phyloP scores from a whole-genome alignment of 1,284 basidiomycete species.

The Heterobasidion parviporum region DNA sequence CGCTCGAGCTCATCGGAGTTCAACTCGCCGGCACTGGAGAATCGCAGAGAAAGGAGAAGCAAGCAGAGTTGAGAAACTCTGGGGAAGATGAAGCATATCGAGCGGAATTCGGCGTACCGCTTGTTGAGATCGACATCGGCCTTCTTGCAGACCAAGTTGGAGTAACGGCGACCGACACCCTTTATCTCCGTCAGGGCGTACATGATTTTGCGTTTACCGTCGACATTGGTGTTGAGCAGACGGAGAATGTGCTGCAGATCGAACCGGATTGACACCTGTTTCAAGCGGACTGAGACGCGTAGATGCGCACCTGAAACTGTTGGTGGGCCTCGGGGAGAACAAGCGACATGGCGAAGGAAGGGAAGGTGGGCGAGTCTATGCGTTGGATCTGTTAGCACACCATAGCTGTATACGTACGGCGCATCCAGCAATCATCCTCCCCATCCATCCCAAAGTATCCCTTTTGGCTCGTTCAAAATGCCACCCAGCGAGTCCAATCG shows the following conservation, averaged over 20 bases:
- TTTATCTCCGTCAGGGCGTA: conserved; percentile 98
- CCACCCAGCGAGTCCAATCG: not conserved
- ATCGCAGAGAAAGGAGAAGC: not conserved
- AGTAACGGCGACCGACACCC: conserved; percentile 98
- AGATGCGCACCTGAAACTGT: conserved; percentile 75
- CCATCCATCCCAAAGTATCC: conserved; percentile 12
- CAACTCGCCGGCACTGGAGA: conserved; percentile 78
- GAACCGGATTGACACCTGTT: not conserved
- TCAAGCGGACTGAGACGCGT: not conserved
- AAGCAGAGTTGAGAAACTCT: not conserved
- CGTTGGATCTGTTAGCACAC: not conserved
- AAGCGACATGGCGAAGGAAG: conserved; percentile 69
- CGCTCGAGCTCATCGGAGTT: conserved; percentile 98
- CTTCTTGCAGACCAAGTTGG: conserved; percentile 99
- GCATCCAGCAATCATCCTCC: conserved; percentile 3
- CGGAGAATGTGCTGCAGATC: conserved; percentile 83
- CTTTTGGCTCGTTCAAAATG: not conserved
- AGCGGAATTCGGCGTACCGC: conserved; percentile 57
- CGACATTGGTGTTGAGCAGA: conserved; percentile 99
- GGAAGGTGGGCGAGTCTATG: not conserved
- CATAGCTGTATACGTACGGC: not conserved
- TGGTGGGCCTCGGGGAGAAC: conserved; percentile 89
- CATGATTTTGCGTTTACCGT: conserved; percentile 99
- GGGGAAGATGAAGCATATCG: not conserved
- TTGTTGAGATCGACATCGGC: conserved; percentile 99